Base-by-base conservation (phyloP, 306 rosid species). In the Cucurbita moschata region DNA sequence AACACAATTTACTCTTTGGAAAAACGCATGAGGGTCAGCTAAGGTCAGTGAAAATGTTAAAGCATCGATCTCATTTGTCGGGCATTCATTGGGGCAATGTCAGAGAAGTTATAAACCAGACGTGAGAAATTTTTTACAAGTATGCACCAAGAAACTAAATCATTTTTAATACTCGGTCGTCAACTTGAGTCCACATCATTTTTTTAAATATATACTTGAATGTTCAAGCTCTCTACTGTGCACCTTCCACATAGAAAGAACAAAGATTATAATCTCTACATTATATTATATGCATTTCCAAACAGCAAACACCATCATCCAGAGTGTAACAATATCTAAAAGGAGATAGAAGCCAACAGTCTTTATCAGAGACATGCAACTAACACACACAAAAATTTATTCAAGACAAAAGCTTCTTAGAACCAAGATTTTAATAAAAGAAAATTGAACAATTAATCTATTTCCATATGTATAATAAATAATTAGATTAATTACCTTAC, bases 401-500 rank as follows among this genome's bases (percentile, higher is more conserved):
- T 67, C 21, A 67, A 67, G 39, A 26, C 40, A 67, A 46, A 21
- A 14, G 56, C 39, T 67, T 47, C 7, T 46, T 13, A 21, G 52
- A 67, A 30, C 73, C 5, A 49, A 23, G 21, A 46, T 67, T 23
- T 13, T 44, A 69, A 49, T 30, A 18, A 49, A 47, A 21, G 57
- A 66, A 66, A 66, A 67, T 69, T 66, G 5, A 5, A 53, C 50
- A 53, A 53, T 53, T 53, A 52, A 37, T 47, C 52, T 72, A 51
- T 10, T 55, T 13, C 14, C 52, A 4, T 58, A 40, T 7, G 56
- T 30, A 56, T 7, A 56, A 74, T 58, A 26, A 57, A 13, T 49
- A 40, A 18, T 23, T 54, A 14, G 18, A 54, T 23, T 52, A 51
- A 77, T 83, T 86, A 90, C 98, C 98, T 94, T 94, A 61, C 97